Conservation (phyloP, 768 basidiomycete genomes). For the Amanita inopinata region DNA sequence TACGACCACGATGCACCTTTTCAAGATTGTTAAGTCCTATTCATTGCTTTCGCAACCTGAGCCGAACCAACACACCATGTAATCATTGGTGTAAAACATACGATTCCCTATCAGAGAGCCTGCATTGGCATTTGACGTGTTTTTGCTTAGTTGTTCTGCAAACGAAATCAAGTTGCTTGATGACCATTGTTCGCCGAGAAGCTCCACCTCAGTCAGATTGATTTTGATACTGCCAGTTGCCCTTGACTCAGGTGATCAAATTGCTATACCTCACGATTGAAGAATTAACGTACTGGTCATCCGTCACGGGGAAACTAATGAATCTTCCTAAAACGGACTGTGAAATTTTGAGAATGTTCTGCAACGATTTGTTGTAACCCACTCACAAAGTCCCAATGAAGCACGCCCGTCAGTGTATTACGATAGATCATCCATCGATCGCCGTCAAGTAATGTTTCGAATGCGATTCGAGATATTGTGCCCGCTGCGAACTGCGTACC, state of each 20-base stretch:
- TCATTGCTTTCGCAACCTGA: not conserved
- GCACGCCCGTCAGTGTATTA: slow-evolving; percentile 42
- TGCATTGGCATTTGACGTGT: slow-evolving; percentile 37
- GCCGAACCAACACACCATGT: slow-evolving; percentile 38
- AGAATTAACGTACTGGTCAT: slow-evolving; percentile 25
- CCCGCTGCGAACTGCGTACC: slow-evolving; percentile 49
- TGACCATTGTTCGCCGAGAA: slow-evolving; percentile 43
- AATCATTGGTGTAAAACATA: slow-evolving; percentile 61
- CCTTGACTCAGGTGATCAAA: slow-evolving; percentile 20
- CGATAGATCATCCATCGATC: slow-evolving; percentile 63
- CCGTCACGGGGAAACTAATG: slow-evolving; percentile 53
- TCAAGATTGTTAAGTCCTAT: not conserved
- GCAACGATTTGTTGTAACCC: not conserved
- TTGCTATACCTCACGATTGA: not conserved
- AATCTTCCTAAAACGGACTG: slow-evolving; percentile 59
- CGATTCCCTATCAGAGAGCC: slow-evolving; percentile 46
- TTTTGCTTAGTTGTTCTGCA: slow-evolving; percentile 25
- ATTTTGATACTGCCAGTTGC: slow-evolving; percentile 47
- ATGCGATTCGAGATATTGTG: slow-evolving; percentile 31
- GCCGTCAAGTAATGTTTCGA: slow-evolving; percentile 48
- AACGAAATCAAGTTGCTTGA: slow-evolving; percentile 31
- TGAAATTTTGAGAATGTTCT: not conserved
- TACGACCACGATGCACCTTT: slow-evolving; percentile 52
- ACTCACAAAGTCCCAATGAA: slow-evolving; percentile 70
- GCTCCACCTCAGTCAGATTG: slow-evolving; percentile 42